Evolutionary conservation across 2,329 filamentous ascomycete genomes (phyloP).

Genomic region (Scytalidium lignicola): DNA sequence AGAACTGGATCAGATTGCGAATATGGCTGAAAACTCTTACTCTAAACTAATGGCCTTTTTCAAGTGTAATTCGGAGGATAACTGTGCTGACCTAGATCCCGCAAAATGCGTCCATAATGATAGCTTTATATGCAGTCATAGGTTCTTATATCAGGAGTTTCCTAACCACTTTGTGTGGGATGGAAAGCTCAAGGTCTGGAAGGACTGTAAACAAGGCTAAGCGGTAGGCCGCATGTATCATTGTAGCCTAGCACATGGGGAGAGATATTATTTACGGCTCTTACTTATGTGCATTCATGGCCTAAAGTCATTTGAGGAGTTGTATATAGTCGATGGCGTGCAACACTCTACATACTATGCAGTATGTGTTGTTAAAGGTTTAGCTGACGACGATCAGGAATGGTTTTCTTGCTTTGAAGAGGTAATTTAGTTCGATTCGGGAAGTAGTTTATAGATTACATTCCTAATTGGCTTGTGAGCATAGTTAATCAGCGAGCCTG

Average conservation of each 20-base stretch:
- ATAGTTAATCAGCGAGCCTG: neutral
- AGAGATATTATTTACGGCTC: constrained; percentile 7
- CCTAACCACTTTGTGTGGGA: constrained; percentile 3
- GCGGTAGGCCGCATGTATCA: constrained; percentile 4
- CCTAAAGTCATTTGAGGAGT: constrained; percentile 4
- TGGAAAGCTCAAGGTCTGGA: neutral
- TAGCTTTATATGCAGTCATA: neutral
- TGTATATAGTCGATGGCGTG: constrained; percentile 3
- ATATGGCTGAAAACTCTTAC: neutral
- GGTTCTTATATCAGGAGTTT: constrained; percentile 6
- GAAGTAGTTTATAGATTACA: neutral
- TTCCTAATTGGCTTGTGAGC: neutral
- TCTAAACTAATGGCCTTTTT: constrained; percentile 7
- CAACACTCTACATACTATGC: constrained; percentile 3
- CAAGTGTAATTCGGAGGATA: constrained; percentile 3
- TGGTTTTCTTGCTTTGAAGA: constrained; percentile 1
- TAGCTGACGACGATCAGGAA: constrained; percentile 6
- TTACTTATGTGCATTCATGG: constrained; percentile 1
- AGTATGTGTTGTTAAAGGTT: constrained; percentile 2
- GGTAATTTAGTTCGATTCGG: neutral
- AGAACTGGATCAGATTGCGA: neutral
- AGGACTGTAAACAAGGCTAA: neutral
- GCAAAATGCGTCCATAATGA: too few relatives aligned
- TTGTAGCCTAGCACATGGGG: constrained; percentile 3
- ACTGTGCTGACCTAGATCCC: constrained; percentile 4